A percentile compares a stretch with the other conserved stretches of the same genome.
phyloP scores from a whole-genome alignment of 768 basidiomycete species.

The Serendipita indica region DNA sequence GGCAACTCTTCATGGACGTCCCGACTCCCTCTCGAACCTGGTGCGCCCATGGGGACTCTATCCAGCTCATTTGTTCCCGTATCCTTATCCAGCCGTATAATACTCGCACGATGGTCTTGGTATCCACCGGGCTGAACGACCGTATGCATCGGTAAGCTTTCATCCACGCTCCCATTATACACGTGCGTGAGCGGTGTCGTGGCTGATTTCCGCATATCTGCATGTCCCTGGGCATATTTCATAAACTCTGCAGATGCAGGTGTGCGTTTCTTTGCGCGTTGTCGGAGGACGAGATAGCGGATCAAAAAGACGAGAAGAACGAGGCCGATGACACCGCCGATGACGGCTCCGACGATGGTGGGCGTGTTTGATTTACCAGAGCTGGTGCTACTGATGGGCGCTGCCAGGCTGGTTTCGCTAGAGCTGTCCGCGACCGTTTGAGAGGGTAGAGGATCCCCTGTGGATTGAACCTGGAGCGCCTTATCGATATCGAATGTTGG shows the following conservation, averaged over 20 bases:
- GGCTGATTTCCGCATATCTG: background rate
- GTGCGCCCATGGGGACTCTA: background rate
- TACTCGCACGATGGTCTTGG: background rate
- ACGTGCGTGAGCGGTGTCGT: background rate
- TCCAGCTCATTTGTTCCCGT: background rate
- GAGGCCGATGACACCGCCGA: background rate
- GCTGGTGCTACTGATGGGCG: background rate
- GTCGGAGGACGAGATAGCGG: background rate
- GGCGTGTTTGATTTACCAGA: background rate
- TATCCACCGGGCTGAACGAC: background rate
- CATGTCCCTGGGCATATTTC: background rate
- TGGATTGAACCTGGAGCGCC: background rate
- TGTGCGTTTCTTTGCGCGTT: background rate
- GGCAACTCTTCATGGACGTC: background rate
- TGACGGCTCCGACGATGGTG: background rate
- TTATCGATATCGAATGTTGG: background rate
- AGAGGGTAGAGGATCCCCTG: background rate
- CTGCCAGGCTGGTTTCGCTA: background rate
- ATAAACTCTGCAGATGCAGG: slow-evolving; percentile 1
- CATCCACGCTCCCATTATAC: background rate
- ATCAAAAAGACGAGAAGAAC: background rate
- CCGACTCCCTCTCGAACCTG: background rate
- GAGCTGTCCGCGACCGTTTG: background rate
- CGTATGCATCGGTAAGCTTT: background rate
- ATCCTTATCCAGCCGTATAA: background rate